A percentile compares a stretch with the other conserved stretches of the same genome.
Evolutionary conservation across 1,284 basidiomycete genomes (phyloP).

Genomic region (Schizophyllum commune): DNA sequence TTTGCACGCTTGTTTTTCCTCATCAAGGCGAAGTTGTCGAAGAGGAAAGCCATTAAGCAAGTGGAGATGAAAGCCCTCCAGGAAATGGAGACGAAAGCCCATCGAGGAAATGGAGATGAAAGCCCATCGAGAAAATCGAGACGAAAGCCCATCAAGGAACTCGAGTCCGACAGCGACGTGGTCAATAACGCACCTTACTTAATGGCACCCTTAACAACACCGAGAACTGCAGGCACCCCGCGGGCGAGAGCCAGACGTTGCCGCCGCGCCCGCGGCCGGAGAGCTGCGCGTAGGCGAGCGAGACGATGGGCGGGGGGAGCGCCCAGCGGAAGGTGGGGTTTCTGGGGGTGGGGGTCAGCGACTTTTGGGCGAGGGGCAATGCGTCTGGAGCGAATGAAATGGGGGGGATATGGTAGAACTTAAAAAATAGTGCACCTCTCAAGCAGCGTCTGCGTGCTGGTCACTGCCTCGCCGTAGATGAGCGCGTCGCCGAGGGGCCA

Average conservation of each 20-base stretch:
- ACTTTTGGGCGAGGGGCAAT: too few relatives aligned
- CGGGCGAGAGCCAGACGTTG: conserved; percentile 91
- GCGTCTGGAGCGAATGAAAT: too few relatives aligned
- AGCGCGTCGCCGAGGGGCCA: conserved; percentile 73
- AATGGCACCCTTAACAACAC: conserved; percentile 62
- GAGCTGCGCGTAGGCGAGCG: conserved; percentile 83
- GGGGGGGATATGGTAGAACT: neutral
- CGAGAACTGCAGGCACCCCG: conserved; percentile 86
- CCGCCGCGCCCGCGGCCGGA: conserved; percentile 83
- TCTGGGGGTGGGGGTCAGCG: conserved; percentile 33
- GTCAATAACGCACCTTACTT: neutral
- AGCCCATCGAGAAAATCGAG: too few relatives aligned
- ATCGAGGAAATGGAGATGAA: too few relatives aligned
- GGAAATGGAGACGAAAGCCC: too few relatives aligned
- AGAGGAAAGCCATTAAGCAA: too few relatives aligned
- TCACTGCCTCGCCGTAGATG: conserved; percentile 85
- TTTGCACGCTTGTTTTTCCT: too few relatives aligned
- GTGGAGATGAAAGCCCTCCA: too few relatives aligned
- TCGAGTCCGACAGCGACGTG: too few relatives aligned
- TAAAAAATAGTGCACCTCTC: conserved; percentile 61
- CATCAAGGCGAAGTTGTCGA: too few relatives aligned
- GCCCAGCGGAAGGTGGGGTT: conserved; percentile 68
- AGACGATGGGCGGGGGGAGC: conserved; percentile 73
- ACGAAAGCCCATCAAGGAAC: too few relatives aligned
- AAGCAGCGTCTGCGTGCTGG: conserved; percentile 93